Base-by-base conservation (phyloP, 1,284 basidiomycete species). In the Trametes polyzona region DNA sequence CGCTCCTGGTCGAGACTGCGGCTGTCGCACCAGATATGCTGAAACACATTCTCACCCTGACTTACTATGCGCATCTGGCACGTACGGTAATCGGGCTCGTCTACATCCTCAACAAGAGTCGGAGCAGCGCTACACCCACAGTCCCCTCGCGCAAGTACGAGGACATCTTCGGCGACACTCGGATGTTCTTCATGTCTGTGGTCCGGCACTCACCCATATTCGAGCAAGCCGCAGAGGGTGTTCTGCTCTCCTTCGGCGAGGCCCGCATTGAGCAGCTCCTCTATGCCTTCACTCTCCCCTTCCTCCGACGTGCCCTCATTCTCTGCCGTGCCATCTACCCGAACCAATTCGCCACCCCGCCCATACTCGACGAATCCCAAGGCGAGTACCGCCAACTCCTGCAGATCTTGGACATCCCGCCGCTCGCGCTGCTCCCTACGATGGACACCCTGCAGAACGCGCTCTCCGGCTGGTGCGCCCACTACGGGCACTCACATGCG, bases 231-330 rank as follows among this genome's bases (percentile, higher is more conserved):
- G 88, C 90, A 3, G 90, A 87, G 30, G 73, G 89, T 42, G 86
- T 87, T 3, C 87, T 92, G 47, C 86, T 89, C 48, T 83, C 85
- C 6, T 92, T 90, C 66, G 90, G 90, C 50, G 87, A 92, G 65
- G 86, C 86, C 2, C 79, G 87, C 24, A 87, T 98, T 51, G 92
- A 95, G 68, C 94, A 92, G 73, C 76, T 96, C 47, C 76, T 98
- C 43, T 96, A 96, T 70, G 82, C 87, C 0, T 94, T 96, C 74
- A 96, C 94, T 0, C 78, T 99, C 7, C 95, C 95, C 1, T 98
- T 98, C 80, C 82, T 98, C n/a, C 88, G 96, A 33, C 86, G 92
- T 4, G 92, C 92, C 0, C 88, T 93, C 6, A 92, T 98, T 36
- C 80, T 98, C 9, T 93, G 89, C 62, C 87, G 90, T 12, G 84